Percentiles rank a stretch among this genome's conserved stretches.
Conservation (phyloP, 768 basidiomycete species). For the Clitopilus passeckerianus region DNA sequence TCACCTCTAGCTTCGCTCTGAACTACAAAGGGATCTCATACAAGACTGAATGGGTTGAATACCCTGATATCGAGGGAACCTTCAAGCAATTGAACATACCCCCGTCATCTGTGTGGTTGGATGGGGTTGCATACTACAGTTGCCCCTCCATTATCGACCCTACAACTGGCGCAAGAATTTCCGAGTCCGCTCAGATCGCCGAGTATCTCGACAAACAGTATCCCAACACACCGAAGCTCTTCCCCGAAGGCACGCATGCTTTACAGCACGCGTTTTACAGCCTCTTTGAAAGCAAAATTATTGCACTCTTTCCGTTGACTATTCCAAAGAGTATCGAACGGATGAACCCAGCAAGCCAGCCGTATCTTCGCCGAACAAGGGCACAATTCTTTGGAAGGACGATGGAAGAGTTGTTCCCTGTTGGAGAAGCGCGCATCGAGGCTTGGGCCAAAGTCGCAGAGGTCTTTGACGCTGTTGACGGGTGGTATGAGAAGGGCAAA, state of each 20-base stretch:
- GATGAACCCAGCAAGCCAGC: conserved; percentile 24
- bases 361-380: conserved; percentile 27
- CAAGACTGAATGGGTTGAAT: conserved; percentile 30
- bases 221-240: conserved; percentile 24
- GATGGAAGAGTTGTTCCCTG: conserved; percentile 24
- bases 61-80: conserved; percentile 25
- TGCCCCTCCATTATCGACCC: conserved; percentile 33
- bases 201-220: conserved; percentile 33
- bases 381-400: conserved; percentile 16
- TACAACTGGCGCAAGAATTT: conserved; percentile 18
- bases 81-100: conserved; percentile 23
- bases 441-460: conserved; percentile 20
- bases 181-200: conserved; percentile 32
- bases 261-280: conserved; percentile 10
- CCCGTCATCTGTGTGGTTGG: conserved; percentile 16
- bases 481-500: conserved; percentile 12
- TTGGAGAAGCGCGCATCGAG: conserved; percentile 15
- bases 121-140: conserved; percentile 23
- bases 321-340: conserved; percentile 7
- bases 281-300: background rate
- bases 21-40: conserved; percentile 23
- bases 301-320: background rate
- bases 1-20: conserved; percentile 8
- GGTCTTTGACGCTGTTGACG: conserved; percentile 14
- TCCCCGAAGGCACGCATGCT: conserved; percentile 17